Conservation (phyloP, 2,329 filamentous ascomycete species). For the Ophiostoma ulmi region DNA sequence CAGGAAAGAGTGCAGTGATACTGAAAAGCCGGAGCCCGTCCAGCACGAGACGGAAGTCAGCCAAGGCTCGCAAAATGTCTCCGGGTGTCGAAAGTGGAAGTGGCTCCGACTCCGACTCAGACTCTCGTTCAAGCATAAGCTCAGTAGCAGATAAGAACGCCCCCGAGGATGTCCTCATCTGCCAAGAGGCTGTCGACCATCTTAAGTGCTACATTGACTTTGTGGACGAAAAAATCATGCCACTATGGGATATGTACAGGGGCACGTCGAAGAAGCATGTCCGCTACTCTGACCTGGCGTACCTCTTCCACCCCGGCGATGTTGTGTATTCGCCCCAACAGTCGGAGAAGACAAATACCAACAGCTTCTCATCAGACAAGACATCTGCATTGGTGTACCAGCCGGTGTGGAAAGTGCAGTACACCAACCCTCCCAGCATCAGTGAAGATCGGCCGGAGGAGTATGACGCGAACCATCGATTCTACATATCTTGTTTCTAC, state of each 20-base stretch:
- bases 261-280: slow-evolving; percentile 30
- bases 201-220: slow-evolving; percentile 44
- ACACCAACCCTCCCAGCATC: not conserved
- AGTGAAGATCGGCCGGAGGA: not conserved
- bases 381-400: not conserved
- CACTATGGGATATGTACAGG: slow-evolving; percentile 32
- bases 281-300: slow-evolving; percentile 42
- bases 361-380: not conserved
- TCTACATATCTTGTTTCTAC: slow-evolving; percentile 33
- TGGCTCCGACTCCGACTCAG: not conserved
- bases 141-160: not conserved
- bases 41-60: not conserved
- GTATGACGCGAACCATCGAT: not conserved
- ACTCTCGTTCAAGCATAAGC: not conserved
- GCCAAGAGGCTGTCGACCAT: slow-evolving; percentile 38
- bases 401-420: slow-evolving; percentile 2
- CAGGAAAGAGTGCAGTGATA: not conserved
- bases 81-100: not conserved
- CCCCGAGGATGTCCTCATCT: slow-evolving; percentile 31
- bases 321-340: slow-evolving; percentile 38
- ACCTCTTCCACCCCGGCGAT: slow-evolving; percentile 39
- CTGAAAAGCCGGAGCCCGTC: not conserved
- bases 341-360: slow-evolving; percentile 15
- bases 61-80: not conserved
- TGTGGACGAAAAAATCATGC: slow-evolving; percentile 41